Evolutionary conservation across 1,284 basidiomycete species (phyloP), one percentile per base, ranked within the genome.

Genomic region (Peniophora sp.): DNA sequence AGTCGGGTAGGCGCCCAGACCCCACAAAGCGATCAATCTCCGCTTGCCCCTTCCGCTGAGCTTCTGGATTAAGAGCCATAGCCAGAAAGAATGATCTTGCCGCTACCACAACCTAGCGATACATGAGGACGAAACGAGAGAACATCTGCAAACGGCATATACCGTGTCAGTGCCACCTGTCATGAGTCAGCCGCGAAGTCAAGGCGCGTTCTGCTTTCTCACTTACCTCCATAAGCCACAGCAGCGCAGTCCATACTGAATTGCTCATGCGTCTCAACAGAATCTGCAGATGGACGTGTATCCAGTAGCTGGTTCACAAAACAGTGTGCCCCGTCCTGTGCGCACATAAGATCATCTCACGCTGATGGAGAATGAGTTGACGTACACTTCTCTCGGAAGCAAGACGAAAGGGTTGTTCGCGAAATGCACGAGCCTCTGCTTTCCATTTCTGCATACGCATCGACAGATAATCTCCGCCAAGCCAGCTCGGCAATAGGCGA

Each of bases 1-100:
- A 62, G 3, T 52, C 58, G 1, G 66, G 65, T 15, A 68, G 45
- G 34, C 62, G 55, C 11, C 57, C 54, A 22, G 44, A 35, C 3
- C 59, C 60, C 2, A 65, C 57, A 3, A 64, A 54, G 2, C 42
- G 24, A 43, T 68, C 66, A 8, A 68, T 47, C 48, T 67, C 66
- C 1, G 49, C 49, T 24, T 65, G 63, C 15, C 58, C 55, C 27
- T 53, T 52, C 32, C 36, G 32, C 42, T 60, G 60, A 12, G 57
- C 49, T 5, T 57, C 53, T 3, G 60, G 60, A 47, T 58, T 51
- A 11, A 57, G 47, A 2, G 55, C 51, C 54, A 60, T 60, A 2
- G 55, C 54, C 3, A 60, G 47, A 10, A 60, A 49, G 52, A 62
- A 60, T 11, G 52, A 55, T 12, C 48, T 23, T 9, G 47, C 14